Base-by-base conservation (phyloP, 2,329 filamentous ascomycete species). In the Rosellinia necatrix region DNA sequence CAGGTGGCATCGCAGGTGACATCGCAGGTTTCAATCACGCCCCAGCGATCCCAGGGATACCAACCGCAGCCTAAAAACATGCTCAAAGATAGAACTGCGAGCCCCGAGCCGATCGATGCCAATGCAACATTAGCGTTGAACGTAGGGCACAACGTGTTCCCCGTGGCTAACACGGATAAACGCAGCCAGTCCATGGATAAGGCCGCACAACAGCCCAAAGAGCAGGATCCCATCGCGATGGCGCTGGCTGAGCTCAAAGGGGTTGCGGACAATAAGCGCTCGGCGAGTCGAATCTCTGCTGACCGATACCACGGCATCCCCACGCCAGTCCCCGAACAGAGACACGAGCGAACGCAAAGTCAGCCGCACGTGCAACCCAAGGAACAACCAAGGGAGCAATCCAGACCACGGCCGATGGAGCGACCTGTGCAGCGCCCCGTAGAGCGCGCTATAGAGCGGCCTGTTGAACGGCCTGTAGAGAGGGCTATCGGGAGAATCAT, bases 261-360 rank as follows among this genome's bases (percentile, higher is more conserved):
- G 1, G 89, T 92, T 4, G 81, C 79, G 0, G 79, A 89, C 10
- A 82, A 79, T 13, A 97, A 97, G 74, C 88, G 92, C 65, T 84
- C 91, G 6, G 87, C 87, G 3, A 81, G 84, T 44, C 86, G 96
- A n/a, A 85, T 96, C 58, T 96, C 94, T n/a, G 94, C 92, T 15
- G 96, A 99, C 72, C 87, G 90, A 58, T 97, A 96, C 73, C 91
- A 96, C 69, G 93, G 94, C n/a, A 88, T 99, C 60, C 79, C 90
- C 10, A 96, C 93, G 1, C 93, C 94, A 4, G 86, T 82, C 6
- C 89, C 84, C 1, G 79, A 78, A 6, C 69, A 61, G 32, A 67
- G 47, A 60, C 64, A 50, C 19, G 66, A 65, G 35, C 64, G 50
- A 59, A 41, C 76, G 66, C 75, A 37, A 17, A 56, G 74, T 32